Conservation (phyloP, 257 asterid genomes). For the Prunella vulgaris region DNA sequence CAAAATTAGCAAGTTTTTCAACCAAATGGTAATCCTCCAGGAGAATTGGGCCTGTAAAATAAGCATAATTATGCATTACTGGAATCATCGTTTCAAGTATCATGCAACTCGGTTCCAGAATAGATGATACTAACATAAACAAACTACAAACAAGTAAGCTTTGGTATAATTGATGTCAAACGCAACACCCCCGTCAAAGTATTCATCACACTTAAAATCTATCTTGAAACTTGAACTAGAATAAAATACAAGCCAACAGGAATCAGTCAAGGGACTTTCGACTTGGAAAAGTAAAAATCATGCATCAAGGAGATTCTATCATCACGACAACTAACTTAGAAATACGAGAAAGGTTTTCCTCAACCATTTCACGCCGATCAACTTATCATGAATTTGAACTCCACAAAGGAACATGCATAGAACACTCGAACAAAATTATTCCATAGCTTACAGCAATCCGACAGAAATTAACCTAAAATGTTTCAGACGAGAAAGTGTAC, state of each 20-base stretch:
- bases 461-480: not conserved
- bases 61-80: not conserved
- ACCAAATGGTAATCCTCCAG: constrained; percentile 92
- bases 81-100: not conserved
- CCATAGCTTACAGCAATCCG: not conserved
- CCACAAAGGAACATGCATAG: not conserved
- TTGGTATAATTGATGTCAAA: not conserved
- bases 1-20: constrained; percentile 86
- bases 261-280: not conserved
- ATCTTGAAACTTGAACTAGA: not conserved
- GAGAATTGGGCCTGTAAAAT: constrained; percentile 71
- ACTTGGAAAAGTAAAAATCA: not conserved
- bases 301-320: not conserved
- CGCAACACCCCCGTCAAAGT: not conserved
- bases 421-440: not conserved
- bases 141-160: not conserved
- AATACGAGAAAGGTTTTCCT: not conserved
- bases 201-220: not conserved
- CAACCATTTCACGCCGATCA: not conserved
- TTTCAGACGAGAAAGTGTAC: not conserved
- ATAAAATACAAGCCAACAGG: not conserved
- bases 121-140: not conserved
- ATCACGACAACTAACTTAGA: not conserved
- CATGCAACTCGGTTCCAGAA: not conserved
- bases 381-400: not conserved